These are phyloP conservation scores for Tetracentron sinense DNA, from an alignment of 164 flowering plant species.

Conservation along the genomic window DNA sequence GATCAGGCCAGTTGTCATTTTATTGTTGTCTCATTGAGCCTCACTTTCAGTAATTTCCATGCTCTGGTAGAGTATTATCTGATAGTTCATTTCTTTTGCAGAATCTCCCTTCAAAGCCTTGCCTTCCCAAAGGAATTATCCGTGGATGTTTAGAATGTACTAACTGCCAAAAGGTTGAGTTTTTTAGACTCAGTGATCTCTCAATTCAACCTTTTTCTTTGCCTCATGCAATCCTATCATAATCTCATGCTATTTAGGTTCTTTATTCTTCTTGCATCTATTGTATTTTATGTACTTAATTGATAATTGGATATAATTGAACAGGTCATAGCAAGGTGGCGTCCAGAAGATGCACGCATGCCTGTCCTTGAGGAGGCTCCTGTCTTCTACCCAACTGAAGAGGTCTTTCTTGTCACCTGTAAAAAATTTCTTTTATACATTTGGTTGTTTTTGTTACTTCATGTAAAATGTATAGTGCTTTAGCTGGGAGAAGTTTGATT, in stretches of 20 bases:
- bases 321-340: slow-evolving; percentile 91
- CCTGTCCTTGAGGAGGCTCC: slow-evolving; percentile 85
- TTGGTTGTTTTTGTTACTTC: background rate
- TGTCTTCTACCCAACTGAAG: slow-evolving; percentile 91
- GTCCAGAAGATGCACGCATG: slow-evolving; percentile 59
- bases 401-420: slow-evolving; percentile 41
- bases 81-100: slow-evolving; percentile 25
- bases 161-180: slow-evolving; percentile 82
- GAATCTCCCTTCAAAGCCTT: slow-evolving; percentile 28
- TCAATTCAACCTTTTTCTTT: no score
- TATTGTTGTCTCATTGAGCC: background rate
- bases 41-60: background rate
- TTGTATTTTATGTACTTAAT: slow-evolving; percentile 7
- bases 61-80: background rate
- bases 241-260: background rate
- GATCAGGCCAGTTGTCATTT: slow-evolving; percentile 37
- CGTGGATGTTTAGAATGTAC: slow-evolving; percentile 80
- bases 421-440: background rate
- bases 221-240: no score
- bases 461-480: slow-evolving; percentile 3
- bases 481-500: background rate
- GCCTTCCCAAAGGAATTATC: slow-evolving; percentile 77
- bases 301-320: slow-evolving; percentile 19
- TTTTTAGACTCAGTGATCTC: no score
- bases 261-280: background rate